Base-by-base conservation (phyloP, 2,329 filamentous ascomycete genomes). In the Hypoxylon sp. region DNA sequence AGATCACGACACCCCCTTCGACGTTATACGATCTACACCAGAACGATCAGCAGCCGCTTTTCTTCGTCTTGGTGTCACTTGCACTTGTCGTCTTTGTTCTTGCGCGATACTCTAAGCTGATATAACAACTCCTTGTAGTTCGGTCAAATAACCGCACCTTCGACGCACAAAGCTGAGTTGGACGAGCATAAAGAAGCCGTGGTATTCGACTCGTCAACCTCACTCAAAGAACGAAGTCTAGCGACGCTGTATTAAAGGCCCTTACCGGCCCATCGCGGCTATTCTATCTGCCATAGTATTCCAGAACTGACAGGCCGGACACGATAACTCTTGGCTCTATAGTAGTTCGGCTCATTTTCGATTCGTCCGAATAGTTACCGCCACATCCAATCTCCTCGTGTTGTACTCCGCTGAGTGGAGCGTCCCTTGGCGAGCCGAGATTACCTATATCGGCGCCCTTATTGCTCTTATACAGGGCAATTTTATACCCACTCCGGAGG, bases 81-180 rank as follows among this genome's bases (percentile, higher is more conserved):
- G 37, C 37, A 45, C 30, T 48, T 41, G 32, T 56, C n/a, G 61
- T 69, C 72, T 74, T 74, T 74, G 71, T 74, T 57, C 57, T 70
- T 55, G 54, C 46, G 39, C 50, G 51, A 23, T 19, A 64, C 7
- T 51, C 63, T 61, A 14, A 62, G 70, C 73, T 75, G 69, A 75
- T 69, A 67, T 67, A 63, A 45, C 56, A 61, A 55, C 57, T 47
- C 61, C 58, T 61, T 63, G 55, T 50, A 63, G 64, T 54, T 57
- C 68, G 60, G 51, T 60, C 63, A 59, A 50, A 66, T 65, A 63
- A 66, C 56, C 53, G 16, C 55, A 68, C 60, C 43, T 16, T 53
- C 56, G 46, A 67, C 58, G 47, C 51, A 71, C 68, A 67, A 72
- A 67, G 51, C 70, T 70, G 55, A 61, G 57, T 65, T 59, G 66